Conservation (phyloP, 2,329 filamentous ascomycete genomes). For the Diaporthe caulivora region DNA sequence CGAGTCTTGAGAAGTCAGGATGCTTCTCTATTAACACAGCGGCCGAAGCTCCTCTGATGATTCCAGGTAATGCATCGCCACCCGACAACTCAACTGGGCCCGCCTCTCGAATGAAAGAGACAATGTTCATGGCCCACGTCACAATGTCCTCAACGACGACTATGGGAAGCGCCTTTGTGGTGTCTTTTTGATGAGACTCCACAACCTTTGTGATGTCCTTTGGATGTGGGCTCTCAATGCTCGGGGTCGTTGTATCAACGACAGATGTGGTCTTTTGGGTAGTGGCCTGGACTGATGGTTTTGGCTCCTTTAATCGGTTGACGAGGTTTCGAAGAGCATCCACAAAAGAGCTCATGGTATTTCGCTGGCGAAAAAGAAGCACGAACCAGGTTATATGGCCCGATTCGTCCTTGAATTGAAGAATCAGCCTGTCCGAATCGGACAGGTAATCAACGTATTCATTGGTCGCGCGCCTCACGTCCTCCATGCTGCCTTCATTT, state of each 20-base stretch:
- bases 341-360: constrained; percentile 13
- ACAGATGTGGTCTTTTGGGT: too few species aligned
- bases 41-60: constrained; percentile 21
- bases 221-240: not conserved
- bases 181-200: not conserved
- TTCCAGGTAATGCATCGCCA: not conserved
- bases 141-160: constrained; percentile 21
- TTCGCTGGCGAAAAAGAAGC: constrained; percentile 6
- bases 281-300: not conserved
- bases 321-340: not conserved
- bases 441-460: constrained; percentile 25
- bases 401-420: constrained; percentile 19
- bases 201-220: not conserved
- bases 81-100: constrained; percentile 2
- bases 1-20: not conserved
- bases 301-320: not conserved
- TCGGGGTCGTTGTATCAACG: not conserved
- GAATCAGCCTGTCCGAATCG: constrained; percentile 9
- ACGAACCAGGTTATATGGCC: constrained; percentile 19
- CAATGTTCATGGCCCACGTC: constrained; percentile 9
- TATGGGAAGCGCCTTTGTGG: not conserved
- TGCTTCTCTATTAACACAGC: constrained; percentile 16
- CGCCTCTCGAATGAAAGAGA: not conserved
- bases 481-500: not conserved
- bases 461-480: constrained; percentile 13